Evolutionary conservation across 768 basidiomycete species (phyloP), one percentile per base, ranked within the genome.

Genomic region (Mycena pura): DNA sequence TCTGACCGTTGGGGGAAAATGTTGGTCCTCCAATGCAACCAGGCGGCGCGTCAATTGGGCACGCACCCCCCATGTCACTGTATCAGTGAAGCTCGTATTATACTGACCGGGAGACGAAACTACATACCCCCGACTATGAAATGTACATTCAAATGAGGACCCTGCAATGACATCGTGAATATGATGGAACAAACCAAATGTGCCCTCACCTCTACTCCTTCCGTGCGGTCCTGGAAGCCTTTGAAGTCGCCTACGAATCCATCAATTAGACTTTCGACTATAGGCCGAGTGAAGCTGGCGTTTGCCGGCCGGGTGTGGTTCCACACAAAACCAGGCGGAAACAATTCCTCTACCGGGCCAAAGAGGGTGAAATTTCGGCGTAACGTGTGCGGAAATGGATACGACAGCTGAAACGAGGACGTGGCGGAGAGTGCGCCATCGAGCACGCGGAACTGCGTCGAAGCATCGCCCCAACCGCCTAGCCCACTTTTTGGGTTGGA

Each of bases 281-380:
- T 68, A 7, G 52, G 34, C 2, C 65, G 54, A 4, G 69, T 69
- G 52, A 77, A 74, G 15, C 68, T 68, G 27, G 54, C 59, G 43
- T 74, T 76, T 19, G 70, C 74, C n/a, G 61, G 40, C 40, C 60
- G 34, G 17, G n/a, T 10, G 5, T 65, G 69, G 32, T 74, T 60
- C 38, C 65, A 59, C 38, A 69, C 62, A 39, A 69, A 43, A 5
- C 19, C 48, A 3, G 67, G 55, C 15, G 40, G 31, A 14, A 40
- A 49, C 10, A 57, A 28, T 11, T 15, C 19, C 27, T 43, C 59
- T 24, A 49, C 19, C 25, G 39, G 73, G 19, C 76, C 73, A 43
- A 66, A 67, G 22, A 73, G 69, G 1, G 72, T 73, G 66, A 69
- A 78, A 47, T 72, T 73, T 9, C 77, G 69, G 19, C 77, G 72